Evolutionary conservation across 495 filamentous ascomycete genomes (phyloP).

Genomic region (Monascus purpureus): DNA sequence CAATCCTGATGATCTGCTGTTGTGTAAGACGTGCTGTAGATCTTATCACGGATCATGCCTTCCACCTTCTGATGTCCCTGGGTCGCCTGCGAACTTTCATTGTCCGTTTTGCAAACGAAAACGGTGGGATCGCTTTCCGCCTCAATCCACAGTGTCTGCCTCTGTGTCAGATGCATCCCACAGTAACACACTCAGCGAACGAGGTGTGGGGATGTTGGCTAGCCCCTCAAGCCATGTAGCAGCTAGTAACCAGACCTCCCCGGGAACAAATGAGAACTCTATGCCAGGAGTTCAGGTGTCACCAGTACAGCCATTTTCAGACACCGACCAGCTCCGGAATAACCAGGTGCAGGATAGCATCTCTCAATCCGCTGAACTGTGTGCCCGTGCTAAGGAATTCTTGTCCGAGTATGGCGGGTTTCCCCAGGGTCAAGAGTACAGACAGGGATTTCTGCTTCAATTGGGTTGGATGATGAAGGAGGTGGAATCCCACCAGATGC

Average conservation of each 20-base stretch:
- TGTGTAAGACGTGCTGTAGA: slow-evolving; percentile 20
- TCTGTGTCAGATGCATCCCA: slow-evolving; percentile 5
- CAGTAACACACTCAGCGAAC: slow-evolving; percentile 5
- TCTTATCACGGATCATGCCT: slow-evolving; percentile 21
- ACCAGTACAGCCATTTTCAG: too few species aligned
- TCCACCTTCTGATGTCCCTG: background rate
- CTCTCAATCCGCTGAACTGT: background rate
- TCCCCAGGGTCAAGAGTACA: slow-evolving; percentile 5
- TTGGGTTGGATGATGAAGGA: slow-evolving; percentile 12
- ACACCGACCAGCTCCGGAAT: background rate
- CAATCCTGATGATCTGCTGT: slow-evolving; percentile 14
- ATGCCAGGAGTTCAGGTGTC: too few species aligned
- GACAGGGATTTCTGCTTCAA: slow-evolving; percentile 9
- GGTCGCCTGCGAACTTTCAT: slow-evolving; percentile 5
- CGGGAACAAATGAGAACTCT: too few species aligned
- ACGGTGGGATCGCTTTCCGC: slow-evolving; percentile 13
- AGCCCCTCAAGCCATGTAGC: too few species aligned
- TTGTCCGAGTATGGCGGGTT: slow-evolving; percentile 5
- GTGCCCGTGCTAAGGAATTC: slow-evolving; percentile 4
- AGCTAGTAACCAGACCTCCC: too few species aligned
- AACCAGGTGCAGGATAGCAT: background rate
- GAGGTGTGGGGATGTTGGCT: background rate
- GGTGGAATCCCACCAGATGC: slow-evolving; percentile 7
- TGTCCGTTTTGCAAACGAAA: slow-evolving; percentile 14
- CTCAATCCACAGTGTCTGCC: slow-evolving; percentile 4